Conservation (phyloP, 169 alveolate genomes). For the Cryptosporidium canis region DNA sequence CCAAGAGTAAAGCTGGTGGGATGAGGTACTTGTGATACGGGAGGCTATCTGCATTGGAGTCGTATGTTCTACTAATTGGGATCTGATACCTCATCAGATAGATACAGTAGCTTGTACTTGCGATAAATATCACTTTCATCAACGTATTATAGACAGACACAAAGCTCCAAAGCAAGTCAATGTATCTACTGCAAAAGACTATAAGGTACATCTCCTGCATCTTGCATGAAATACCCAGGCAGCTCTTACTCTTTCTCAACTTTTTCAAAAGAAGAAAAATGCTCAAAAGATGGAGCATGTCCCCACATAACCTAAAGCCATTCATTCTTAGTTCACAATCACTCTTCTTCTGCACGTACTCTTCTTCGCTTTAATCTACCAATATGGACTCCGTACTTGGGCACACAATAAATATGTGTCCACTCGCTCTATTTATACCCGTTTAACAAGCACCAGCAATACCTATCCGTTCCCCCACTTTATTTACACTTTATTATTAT, state of each 20-base stretch:
- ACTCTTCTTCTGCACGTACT: neutral
- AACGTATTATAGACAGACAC: constrained; percentile 91
- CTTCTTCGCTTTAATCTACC: neutral
- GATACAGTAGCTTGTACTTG: constrained; percentile 87
- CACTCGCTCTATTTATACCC: too few species aligned
- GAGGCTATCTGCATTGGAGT: constrained; percentile 90
- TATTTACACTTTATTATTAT: too few species aligned
- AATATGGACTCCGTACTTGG: neutral
- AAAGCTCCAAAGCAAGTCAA: constrained; percentile 84
- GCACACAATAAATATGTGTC: too few species aligned
- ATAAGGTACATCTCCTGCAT: constrained; percentile 95
- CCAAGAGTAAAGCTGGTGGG: constrained; percentile 84
- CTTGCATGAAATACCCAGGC: constrained; percentile 94
- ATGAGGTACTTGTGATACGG: constrained; percentile 90
- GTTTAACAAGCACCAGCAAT: too few species aligned
- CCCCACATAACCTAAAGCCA: constrained; percentile 92
- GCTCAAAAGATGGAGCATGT: constrained; percentile 91
- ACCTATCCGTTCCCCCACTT: too few species aligned
- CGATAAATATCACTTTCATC: constrained; percentile 90
- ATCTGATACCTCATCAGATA: constrained; percentile 86
- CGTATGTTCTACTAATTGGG: constrained; percentile 91
- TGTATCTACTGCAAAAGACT: constrained; percentile 90
- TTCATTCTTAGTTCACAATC: constrained; percentile 84
- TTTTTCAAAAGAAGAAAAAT: constrained; percentile 90
- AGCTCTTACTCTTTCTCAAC: constrained; percentile 89